These are phyloP conservation scores for Candida sp. DNA, from an alignment of 1,139 yeast species.

Conservation along the genomic window DNA sequence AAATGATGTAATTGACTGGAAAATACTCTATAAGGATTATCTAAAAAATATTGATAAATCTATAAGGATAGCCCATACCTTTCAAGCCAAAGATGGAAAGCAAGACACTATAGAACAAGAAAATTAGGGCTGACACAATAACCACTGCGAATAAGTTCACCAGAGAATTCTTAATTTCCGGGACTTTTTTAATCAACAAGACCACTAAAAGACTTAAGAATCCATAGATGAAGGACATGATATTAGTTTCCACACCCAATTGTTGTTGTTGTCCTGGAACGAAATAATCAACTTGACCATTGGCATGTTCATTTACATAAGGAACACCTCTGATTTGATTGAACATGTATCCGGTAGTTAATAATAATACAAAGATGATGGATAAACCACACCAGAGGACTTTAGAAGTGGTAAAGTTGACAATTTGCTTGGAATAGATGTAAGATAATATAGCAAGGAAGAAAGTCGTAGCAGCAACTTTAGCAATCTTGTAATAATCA, in stretches of 20 bases:
- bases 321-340: slow-evolving; percentile 80
- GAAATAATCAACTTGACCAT: slow-evolving; percentile 63
- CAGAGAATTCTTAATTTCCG: slow-evolving; percentile 38
- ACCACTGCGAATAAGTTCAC: slow-evolving; percentile 44
- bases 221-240: slow-evolving; percentile 63
- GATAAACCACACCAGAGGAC: slow-evolving; percentile 64
- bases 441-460: slow-evolving; percentile 15
- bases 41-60: slow-evolving; percentile 27
- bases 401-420: slow-evolving; percentile 22
- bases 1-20: no score
- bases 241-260: slow-evolving; percentile 80
- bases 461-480: slow-evolving; percentile 43
- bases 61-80: slow-evolving; percentile 61
- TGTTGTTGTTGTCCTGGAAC: slow-evolving; percentile 68
- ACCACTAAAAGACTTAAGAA: slow-evolving; percentile 48
- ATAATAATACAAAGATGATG: slow-evolving; percentile 60
- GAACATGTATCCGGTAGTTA: slow-evolving; percentile 92
- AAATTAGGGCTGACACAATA: slow-evolving; percentile 35
- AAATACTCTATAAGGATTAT: no score
- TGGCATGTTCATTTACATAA: slow-evolving; percentile 53
- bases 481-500: slow-evolving; percentile 47
- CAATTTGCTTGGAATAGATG: slow-evolving; percentile 32
- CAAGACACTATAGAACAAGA: slow-evolving; percentile 51
- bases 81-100: slow-evolving; percentile 56
- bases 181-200: slow-evolving; percentile 46